Evolutionary conservation across 78 protist species (phyloP).

Genomic region (Dictyostelium citrinum): DNA sequence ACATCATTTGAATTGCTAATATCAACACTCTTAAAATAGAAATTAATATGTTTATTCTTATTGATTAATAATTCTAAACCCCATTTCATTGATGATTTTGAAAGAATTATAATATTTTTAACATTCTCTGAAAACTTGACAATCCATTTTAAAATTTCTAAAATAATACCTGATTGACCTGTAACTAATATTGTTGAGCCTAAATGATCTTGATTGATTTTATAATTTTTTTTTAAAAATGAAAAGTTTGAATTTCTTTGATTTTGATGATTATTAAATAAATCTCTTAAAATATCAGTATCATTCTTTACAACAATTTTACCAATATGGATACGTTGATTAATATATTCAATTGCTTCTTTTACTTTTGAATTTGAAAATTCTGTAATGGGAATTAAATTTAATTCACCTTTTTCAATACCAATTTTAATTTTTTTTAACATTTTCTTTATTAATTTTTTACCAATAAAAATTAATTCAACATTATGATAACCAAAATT

Average conservation of each 20-base stretch:
- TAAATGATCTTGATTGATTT: not conserved
- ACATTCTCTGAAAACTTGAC: not conserved
- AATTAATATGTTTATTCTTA: not conserved
- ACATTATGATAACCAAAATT: not conserved
- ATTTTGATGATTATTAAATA: not conserved
- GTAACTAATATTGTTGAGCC: not conserved
- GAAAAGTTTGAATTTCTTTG: not conserved
- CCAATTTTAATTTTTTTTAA: not conserved
- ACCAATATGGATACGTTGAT: not conserved
- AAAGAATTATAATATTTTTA: slow-evolving; percentile 9
- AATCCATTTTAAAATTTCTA: slow-evolving; percentile 38
- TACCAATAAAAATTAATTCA: not conserved
- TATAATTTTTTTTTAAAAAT: not conserved
- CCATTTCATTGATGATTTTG: slow-evolving; percentile 53
- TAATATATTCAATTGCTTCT: not conserved
- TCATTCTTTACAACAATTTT: not conserved
- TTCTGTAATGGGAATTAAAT: slow-evolving; percentile 1
- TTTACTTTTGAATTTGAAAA: not conserved
- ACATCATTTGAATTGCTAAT: not conserved
- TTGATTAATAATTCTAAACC: slow-evolving; percentile 32
- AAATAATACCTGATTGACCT: slow-evolving; percentile 51
- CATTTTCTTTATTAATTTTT: too few species aligned
- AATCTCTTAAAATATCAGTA: not conserved
- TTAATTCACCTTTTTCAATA: not conserved
- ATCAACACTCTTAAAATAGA: slow-evolving; percentile 11